A percentile compares a stretch with the other conserved stretches of the same genome.
Conservation (phyloP, 495 filamentous ascomycete genomes). For the Penicillium arizonense region DNA sequence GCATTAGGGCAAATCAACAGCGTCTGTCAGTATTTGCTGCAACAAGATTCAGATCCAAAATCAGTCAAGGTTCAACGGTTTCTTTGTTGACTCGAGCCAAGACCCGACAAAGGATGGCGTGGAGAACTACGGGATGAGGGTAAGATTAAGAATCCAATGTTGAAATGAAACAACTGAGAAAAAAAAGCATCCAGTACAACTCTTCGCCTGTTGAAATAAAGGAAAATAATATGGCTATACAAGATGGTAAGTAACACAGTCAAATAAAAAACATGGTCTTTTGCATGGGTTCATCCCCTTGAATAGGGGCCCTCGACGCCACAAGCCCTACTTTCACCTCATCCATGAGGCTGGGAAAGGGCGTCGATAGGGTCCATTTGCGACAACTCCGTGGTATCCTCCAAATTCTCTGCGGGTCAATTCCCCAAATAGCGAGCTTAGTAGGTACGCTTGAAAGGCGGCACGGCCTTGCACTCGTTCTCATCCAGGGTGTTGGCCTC, state of each 20-base stretch:
- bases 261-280: conserved; percentile 38
- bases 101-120: not conserved
- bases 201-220: conserved; percentile 42
- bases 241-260: conserved; percentile 42
- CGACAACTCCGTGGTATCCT: conserved; percentile 24
- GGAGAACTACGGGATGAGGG: conserved; percentile 21
- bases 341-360: conserved; percentile 5
- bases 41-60: too few species aligned
- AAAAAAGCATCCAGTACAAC: conserved; percentile 40
- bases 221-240: conserved; percentile 46
- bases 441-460: conserved; percentile 84
- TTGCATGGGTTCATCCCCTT: conserved; percentile 34
- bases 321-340: conserved; percentile 7
- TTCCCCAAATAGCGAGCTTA: conserved; percentile 34
- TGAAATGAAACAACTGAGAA: conserved; percentile 33
- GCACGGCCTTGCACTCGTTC: conserved; percentile 83
- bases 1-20: too few species aligned
- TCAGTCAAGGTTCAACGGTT: too few species aligned
- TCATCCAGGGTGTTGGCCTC: conserved; percentile 78
- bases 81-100: too few species aligned
- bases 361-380: conserved; percentile 11
- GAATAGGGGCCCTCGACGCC: conserved; percentile 13
- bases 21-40: too few species aligned
- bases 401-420: conserved; percentile 5
- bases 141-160: conserved; percentile 30